Base-by-base conservation (phyloP, 192 early-diverging fungal species). In the Ambispora gerdemannii region DNA sequence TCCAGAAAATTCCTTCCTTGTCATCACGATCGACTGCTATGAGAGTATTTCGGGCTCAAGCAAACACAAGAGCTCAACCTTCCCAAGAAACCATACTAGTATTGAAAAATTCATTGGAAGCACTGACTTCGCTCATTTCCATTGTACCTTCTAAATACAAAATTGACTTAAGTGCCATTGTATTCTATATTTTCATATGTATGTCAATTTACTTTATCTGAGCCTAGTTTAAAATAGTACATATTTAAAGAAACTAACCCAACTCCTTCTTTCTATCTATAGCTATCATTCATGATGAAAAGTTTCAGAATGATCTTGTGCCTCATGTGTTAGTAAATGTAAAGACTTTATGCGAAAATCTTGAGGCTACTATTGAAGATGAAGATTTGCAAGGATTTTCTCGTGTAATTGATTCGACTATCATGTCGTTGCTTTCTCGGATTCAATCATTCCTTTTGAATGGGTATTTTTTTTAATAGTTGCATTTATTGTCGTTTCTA, bases 181-280 rank as follows among this genome's bases (percentile, higher is more conserved):
- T 77, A n/a, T 75, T 83, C n/a, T 77, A 83, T 70, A 72, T 83
- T 19, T 82, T 77, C 13, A 50, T 77, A 25, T 78, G 83, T 82
- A 72, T 61, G 75, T 70, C 3, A n/a, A n/a, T n/a, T n/a, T n/a
- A n/a, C n/a, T n/a, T n/a, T n/a, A n/a, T n/a, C n/a, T n/a, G n/a
- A n/a, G n/a, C n/a, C n/a, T n/a, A n/a, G n/a, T n/a, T n/a, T n/a
- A n/a, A n/a, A n/a, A n/a, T n/a, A n/a, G n/a, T n/a, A n/a, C n/a
- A n/a, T n/a, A n/a, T n/a, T n/a, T n/a, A n/a, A n/a, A n/a, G n/a
- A n/a, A n/a, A n/a, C n/a, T n/a, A n/a, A n/a, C n/a, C n/a, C n/a
- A n/a, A n/a, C n/a, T n/a, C n/a, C n/a, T n/a, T n/a, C n/a, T n/a
- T 36, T 71, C 47, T 30, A 24, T 28, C 27, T n/a, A 36, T 73